A percentile compares a stretch with the other conserved stretches of the same genome.
Conservation (phyloP, 2,329 filamentous ascomycete genomes). For the Talaromyces sp. region DNA sequence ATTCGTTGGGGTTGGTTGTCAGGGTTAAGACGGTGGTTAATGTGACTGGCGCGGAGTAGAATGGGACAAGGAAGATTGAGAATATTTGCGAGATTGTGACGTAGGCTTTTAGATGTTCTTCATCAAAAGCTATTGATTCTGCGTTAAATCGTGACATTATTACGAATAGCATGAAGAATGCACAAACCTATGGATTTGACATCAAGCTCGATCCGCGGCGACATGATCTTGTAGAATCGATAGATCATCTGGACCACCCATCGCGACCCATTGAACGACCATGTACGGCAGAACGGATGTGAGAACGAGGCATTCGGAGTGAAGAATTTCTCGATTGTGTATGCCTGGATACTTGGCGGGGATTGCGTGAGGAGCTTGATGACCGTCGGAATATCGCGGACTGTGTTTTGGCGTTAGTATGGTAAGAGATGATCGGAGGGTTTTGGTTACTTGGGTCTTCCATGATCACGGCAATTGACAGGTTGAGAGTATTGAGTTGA, state of each 20-base stretch:
- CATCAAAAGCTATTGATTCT: constrained; percentile 57
- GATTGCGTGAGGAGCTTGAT: constrained; percentile 66
- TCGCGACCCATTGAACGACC: constrained; percentile 57
- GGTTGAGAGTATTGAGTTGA: neutral
- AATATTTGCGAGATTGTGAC: constrained; percentile 70
- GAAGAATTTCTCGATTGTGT: constrained; percentile 67
- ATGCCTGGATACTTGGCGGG: constrained; percentile 59
- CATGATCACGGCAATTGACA: neutral
- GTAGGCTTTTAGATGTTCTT: constrained; percentile 62
- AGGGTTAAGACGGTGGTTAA: constrained; percentile 66
- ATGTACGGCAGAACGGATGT: constrained; percentile 72
- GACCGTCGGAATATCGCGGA: constrained; percentile 58
- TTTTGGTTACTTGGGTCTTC: constrained; percentile 4
- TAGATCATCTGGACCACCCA: constrained; percentile 66
- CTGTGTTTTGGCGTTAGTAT: constrained; percentile 18
- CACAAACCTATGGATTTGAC: constrained; percentile 56
- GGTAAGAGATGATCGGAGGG: neutral
- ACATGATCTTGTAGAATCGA: constrained; percentile 79
- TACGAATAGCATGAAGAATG: neutral
- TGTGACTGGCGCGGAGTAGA: constrained; percentile 63
- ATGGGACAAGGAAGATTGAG: constrained; percentile 69
- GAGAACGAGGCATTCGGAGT: constrained; percentile 65
- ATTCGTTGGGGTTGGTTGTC: constrained; percentile 38
- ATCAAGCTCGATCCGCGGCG: constrained; percentile 63
- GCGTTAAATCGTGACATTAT: neutral